Percentiles rank a stretch among this genome's conserved stretches.
phyloP scores from a whole-genome alignment of 108 stramenopile genomes.

The Discostella pseudostelligera region DNA sequence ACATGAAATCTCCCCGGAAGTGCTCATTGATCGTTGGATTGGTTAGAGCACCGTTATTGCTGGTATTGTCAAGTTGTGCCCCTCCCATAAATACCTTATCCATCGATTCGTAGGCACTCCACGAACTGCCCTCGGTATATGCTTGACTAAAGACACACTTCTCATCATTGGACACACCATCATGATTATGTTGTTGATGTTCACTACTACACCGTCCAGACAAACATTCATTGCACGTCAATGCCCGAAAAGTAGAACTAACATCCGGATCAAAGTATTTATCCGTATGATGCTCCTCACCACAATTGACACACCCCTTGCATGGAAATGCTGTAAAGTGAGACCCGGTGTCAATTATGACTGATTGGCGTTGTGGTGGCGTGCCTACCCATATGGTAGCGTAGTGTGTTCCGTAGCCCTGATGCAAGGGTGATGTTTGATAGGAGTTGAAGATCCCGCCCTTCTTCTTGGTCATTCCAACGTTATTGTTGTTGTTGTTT shows the following conservation, averaged over 20 bases:
- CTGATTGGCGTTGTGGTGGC: constrained; percentile 88
- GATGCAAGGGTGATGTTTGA: constrained; percentile 55
- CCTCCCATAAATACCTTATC: constrained; percentile 72
- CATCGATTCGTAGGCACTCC: constrained; percentile 69
- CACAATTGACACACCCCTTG: constrained; percentile 74
- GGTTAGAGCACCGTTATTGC: too few relatives aligned
- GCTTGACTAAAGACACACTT: constrained; percentile 60
- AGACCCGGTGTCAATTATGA: constrained; percentile 94
- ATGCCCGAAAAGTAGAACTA: constrained; percentile 56
- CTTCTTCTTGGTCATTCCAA: constrained; percentile 10
- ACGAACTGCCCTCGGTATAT: constrained; percentile 80
- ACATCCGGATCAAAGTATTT: constrained; percentile 75
- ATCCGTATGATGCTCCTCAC: constrained; percentile 89
- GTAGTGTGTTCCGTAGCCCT: constrained; percentile 92
- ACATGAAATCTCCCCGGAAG: constrained; percentile 68
- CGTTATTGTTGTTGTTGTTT: too few relatives aligned
- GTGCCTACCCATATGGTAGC: constrained; percentile 90
- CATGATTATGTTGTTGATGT: too few relatives aligned
- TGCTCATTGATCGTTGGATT: constrained; percentile 8
- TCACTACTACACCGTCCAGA: constrained; percentile 53
- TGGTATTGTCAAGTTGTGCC: background rate
- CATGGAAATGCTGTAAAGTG: constrained; percentile 96
- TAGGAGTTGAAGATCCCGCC: constrained; percentile 35
- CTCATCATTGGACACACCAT: constrained; percentile 27
- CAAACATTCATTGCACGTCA: constrained; percentile 60